Evolutionary conservation across 1,139 yeast genomes (phyloP), one percentile per base, ranked within the genome.

Genomic region (Hyphopichia wangnamkhiaoensis): DNA sequence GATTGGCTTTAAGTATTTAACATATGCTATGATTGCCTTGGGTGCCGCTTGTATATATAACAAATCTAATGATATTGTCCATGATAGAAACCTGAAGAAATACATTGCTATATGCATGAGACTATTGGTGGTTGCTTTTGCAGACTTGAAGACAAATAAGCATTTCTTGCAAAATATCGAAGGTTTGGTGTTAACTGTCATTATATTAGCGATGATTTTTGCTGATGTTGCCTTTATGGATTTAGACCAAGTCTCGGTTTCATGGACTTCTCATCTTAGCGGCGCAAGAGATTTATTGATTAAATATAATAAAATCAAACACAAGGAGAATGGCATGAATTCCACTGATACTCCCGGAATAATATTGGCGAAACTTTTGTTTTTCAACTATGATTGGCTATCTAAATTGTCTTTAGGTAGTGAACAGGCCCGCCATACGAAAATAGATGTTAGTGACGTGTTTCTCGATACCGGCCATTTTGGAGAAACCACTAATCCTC

Each of bases 181-280:
- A 39, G 53, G 52, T 19, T 38, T 50, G 15, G 43, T 49, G 14
- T 37, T 49, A 17, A 50, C 54, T 10, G 53, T 50, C 34, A 40
- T 50, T 9, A 30, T 46, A 16, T 43, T 49, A 15, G 47, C 53
- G 2, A 48, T 48, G 49, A 41, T 48, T 14, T 48, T 47, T 20
- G 48, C 47, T 24, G 53, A 49, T 24, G 40, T 46, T 31, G 40
- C 39, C 25, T 35, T 40, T 20, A 37, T 47, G 33, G 51, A 47
- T 37, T 40, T 46, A 6, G 37, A 43, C 4, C 39, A 37, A 19
- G 40, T 40, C 7, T 46, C 47, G 3, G 41, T 36, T 13, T 40
- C 45, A 30, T 50, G 54, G 54, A 41, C 44, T 8, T 34, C 38
- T 18, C 54, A 50, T 34, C 34, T 50, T n/a, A 42, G 44, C 37